Percentiles rank a stretch among this genome's conserved stretches.
Evolutionary conservation across 1,139 yeast genomes (phyloP).

Genomic region (Scheffersomyces parashehatae): DNA sequence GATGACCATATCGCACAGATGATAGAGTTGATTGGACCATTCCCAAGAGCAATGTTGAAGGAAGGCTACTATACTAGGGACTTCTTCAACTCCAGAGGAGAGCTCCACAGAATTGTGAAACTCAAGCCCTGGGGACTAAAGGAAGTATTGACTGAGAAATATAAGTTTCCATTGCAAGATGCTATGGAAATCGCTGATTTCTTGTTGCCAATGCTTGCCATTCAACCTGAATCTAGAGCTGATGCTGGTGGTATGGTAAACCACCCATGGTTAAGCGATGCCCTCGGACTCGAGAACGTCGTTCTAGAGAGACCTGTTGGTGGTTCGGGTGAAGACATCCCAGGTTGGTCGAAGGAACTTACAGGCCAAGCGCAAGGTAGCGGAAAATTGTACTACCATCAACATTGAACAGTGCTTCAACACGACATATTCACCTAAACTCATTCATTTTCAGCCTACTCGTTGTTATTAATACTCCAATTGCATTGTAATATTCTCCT

Average conservation of each 20-base stretch:
- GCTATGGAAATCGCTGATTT: constrained; percentile 48
- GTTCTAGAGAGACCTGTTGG: constrained; percentile 49
- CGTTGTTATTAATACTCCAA: too few species aligned
- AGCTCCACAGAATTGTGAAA: constrained; percentile 29
- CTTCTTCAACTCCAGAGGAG: constrained; percentile 37
- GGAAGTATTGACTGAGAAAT: constrained; percentile 47
- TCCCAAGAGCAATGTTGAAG: constrained; percentile 45
- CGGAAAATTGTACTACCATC: background rate
- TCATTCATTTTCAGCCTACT: too few species aligned
- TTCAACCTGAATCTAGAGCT: constrained; percentile 70
- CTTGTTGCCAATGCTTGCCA: constrained; percentile 67
- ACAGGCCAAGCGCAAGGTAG: background rate
- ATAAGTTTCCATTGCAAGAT: constrained; percentile 32
- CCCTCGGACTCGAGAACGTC: constrained; percentile 22
- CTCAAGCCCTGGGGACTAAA: constrained; percentile 52
- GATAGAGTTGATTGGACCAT: constrained; percentile 46
- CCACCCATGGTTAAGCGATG: constrained; percentile 44
- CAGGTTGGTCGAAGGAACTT: constrained; percentile 63
- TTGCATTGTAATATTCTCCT: too few species aligned
- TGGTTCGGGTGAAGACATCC: constrained; percentile 68
- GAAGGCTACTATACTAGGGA: constrained; percentile 46
- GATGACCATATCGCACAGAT: constrained; percentile 54
- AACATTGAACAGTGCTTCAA: background rate
- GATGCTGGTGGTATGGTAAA: constrained; percentile 42
- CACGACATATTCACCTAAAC: too few species aligned